phyloP scores from a whole-genome alignment of 371 early-diverging fungal genomes.

The Circinella umbellata region DNA sequence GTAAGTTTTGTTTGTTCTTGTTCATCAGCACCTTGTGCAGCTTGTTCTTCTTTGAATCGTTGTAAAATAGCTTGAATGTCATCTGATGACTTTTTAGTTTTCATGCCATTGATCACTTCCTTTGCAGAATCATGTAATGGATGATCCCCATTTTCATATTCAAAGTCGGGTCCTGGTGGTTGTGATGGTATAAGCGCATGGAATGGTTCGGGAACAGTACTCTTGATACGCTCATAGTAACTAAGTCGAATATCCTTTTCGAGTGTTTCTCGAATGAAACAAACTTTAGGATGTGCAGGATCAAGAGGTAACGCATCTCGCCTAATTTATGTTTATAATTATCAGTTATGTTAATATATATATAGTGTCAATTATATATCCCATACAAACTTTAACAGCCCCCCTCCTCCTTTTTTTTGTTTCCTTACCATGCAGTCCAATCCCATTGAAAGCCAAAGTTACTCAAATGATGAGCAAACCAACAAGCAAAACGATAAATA shows the following conservation, averaged over 20 bases:
- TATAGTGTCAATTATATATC: too few relatives aligned
- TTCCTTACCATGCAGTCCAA: slow-evolving; percentile 85
- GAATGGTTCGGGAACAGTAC: slow-evolving; percentile 73
- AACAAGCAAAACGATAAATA: slow-evolving; percentile 77
- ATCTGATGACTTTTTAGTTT: slow-evolving; percentile 67
- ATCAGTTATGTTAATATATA: background rate
- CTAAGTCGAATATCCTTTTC: slow-evolving; percentile 80
- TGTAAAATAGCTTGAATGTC: slow-evolving; percentile 60
- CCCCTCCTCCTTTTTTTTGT: too few relatives aligned
- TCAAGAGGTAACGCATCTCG: slow-evolving; percentile 48
- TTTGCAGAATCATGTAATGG: slow-evolving; percentile 64
- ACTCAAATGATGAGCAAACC: slow-evolving; percentile 91
- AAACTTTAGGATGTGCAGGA: slow-evolving; percentile 49
- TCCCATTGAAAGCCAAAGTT: slow-evolving; percentile 93
- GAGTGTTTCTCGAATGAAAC: slow-evolving; percentile 84
- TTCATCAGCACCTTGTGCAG: slow-evolving; percentile 34
- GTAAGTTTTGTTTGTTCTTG: slow-evolving; percentile 51
- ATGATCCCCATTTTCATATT: slow-evolving; percentile 57
- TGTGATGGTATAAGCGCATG: slow-evolving; percentile 61
- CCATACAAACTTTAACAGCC: too few relatives aligned
- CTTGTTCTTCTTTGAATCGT: slow-evolving; percentile 46
- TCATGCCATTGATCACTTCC: slow-evolving; percentile 60
- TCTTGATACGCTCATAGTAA: slow-evolving; percentile 88
- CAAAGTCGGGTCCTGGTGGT: slow-evolving; percentile 75
- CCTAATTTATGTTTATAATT: slow-evolving; percentile 33